Base-by-base conservation (phyloP, 805 yeast species). In the Ascoidea tarda region DNA sequence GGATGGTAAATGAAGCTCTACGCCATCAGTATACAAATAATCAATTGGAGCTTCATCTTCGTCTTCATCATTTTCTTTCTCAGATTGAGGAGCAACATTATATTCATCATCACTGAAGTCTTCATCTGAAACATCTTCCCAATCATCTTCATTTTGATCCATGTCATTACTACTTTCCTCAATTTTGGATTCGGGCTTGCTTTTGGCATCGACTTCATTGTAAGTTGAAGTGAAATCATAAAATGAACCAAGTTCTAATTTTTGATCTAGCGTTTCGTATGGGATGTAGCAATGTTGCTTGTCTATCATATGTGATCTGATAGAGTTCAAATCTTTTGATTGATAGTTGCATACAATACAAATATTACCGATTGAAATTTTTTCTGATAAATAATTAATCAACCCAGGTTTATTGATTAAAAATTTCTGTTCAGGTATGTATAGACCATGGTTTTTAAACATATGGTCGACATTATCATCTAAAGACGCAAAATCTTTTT, bases 211-310 rank as follows among this genome's bases (percentile, higher is more conserved):
- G 3, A 21, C 28, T 10, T 52, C 58, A 28, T 59, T 60, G 63
- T 90, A 91, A 2, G 95, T 78, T 2, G 87, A 75, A 1, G 82
- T 72, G 71, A 90, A 93, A 64, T 93, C 96, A 64, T 91, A 93
- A 62, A 87, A 93, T 53, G 89, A 95, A 0, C 95, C 82, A 16
- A 91, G 78, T 66, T 93, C 99, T 53, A 87, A 70, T 64, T 82
- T 86, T 61, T 90, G 95, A 58, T 84, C 81, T 55, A 85, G 89
- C 5, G 76, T 65, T 60, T 93, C 97, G 65, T 87, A 93, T 4
- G 98, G 98, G 51, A 93, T 80, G 63, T 78, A 78, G 71, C 90
- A 85, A 66, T 93, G 99, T 57, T 85, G 79, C 70, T 93, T 93
- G 31, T 84, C 73, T 6, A 75, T 56, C 97, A 93, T 89, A 65